Percentiles rank a stretch among this genome's conserved stretches.
Evolutionary conservation across 345 rosid genomes (phyloP).

Genomic region (Fremontodendron californicum): DNA sequence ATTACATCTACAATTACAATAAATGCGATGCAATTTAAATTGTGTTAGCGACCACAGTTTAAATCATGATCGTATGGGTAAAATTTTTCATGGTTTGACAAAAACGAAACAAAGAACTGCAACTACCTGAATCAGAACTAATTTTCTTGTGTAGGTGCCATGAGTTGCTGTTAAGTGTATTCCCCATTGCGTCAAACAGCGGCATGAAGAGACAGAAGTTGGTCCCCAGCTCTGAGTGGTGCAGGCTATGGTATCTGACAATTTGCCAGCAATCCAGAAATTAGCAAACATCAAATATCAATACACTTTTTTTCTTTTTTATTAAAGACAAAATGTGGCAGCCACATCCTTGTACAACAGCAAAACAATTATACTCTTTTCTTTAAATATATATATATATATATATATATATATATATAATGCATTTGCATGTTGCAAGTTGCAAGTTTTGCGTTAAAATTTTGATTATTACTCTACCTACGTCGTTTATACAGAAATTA

Average conservation of each 20-base stretch:
- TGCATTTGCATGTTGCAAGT: no score
- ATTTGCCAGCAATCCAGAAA: not conserved
- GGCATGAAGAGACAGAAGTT: slow-evolving; percentile 99
- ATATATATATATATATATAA: no score
- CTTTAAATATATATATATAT: no score
- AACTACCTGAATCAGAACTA: slow-evolving; percentile 42
- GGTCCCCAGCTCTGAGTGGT: slow-evolving; percentile 68
- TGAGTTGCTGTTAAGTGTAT: slow-evolving; percentile 66
- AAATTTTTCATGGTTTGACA: not conserved
- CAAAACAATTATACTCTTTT: not conserved
- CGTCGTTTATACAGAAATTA: no score
- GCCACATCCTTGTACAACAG: not conserved
- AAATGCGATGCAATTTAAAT: not conserved
- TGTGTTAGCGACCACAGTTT: no score
- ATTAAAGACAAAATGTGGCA: not conserved
- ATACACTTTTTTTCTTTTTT: not conserved
- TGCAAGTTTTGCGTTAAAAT: not conserved
- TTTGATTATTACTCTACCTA: no score
- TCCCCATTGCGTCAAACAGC: slow-evolving; percentile 68
- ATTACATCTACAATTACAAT: no score
- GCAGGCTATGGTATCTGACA: slow-evolving; percentile 81
- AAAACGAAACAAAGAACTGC: not conserved
- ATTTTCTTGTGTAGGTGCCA: slow-evolving; percentile 66
- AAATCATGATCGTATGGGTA: not conserved
- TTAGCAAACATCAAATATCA: not conserved